Conservation (phyloP, 1,284 basidiomycete genomes). For the Malassezia sympodialis region DNA sequence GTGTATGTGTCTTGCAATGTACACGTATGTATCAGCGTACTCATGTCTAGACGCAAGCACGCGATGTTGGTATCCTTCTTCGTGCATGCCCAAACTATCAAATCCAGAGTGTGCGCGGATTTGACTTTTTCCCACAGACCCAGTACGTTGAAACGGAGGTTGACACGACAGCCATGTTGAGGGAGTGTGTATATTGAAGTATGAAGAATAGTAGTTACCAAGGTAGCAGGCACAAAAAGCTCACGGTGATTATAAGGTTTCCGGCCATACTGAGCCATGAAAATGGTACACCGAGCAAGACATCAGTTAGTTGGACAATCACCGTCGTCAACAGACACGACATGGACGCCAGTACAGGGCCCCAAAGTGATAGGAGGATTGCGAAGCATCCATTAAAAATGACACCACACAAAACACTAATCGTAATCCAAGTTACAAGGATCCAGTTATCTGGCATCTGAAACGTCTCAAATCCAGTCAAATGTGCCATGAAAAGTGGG, state of each 20-base stretch:
- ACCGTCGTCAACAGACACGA: constrained; percentile 44
- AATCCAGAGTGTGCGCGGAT: constrained; percentile 39
- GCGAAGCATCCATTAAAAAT: constrained; percentile 39
- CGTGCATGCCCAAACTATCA: constrained; percentile 26
- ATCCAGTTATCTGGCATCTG: constrained; percentile 29
- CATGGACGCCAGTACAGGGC: constrained; percentile 42
- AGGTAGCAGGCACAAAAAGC: constrained; percentile 23
- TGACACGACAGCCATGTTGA: constrained; percentile 35
- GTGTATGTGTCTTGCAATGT: constrained; percentile 63
- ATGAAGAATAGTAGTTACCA: neutral
- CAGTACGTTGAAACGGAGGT: constrained; percentile 17
- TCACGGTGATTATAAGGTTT: constrained; percentile 33
- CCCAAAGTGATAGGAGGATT: constrained; percentile 43
- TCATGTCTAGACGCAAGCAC: constrained; percentile 50
- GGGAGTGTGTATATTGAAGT: constrained; percentile 35
- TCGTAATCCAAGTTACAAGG: constrained; percentile 14
- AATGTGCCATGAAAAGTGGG: constrained; percentile 27
- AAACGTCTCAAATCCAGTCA: constrained; percentile 31
- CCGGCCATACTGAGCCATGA: constrained; percentile 34
- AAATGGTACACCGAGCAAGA: constrained; percentile 27
- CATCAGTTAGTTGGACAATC: constrained; percentile 33
- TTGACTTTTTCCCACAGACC: constrained; percentile 47
- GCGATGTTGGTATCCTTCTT: constrained; percentile 46
- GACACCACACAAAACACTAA: constrained; percentile 34
- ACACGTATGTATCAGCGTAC: constrained; percentile 22